These are phyloP conservation scores for Phaffomyces antillensis DNA, from an alignment of 805 yeast species.

Conservation along the genomic window DNA sequence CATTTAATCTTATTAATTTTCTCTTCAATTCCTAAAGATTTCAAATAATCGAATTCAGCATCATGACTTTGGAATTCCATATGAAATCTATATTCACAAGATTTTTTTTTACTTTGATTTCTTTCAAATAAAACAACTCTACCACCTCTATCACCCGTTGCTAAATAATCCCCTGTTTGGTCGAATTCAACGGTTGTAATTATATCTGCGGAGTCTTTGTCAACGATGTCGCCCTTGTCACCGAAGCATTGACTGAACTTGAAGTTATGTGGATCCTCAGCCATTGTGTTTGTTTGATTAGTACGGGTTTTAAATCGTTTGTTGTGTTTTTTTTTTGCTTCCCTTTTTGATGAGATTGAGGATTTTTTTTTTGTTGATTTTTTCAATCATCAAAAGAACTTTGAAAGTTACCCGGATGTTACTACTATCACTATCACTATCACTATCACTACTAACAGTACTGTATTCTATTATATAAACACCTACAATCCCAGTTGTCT, in stretches of 20 bases:
- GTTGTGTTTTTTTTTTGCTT: neutral
- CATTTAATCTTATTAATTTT: conserved; percentile 96
- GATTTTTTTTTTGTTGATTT: no score
- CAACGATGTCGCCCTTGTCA: conserved; percentile 95
- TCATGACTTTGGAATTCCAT: conserved; percentile 98
- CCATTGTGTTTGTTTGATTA: conserved; percentile 11
- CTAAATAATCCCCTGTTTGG: conserved; percentile 87
- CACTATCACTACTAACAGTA: no score
- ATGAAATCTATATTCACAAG: conserved; percentile 89
- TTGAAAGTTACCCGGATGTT: no score
- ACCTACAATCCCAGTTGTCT: conserved; percentile 9
- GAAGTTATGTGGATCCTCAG: conserved; percentile 31
- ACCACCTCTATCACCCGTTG: conserved; percentile 99
- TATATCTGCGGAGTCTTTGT: conserved; percentile 88
- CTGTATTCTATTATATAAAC: no score
- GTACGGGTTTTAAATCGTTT: neutral
- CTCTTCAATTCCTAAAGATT: conserved; percentile 94
- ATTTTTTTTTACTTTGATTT: conserved; percentile 60
- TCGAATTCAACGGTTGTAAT: conserved; percentile 96
- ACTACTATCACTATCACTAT: no score
- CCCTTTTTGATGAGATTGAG: no score
- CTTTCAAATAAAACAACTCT: conserved; percentile 94
- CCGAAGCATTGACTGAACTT: conserved; percentile 98
- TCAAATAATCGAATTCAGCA: conserved; percentile 95
- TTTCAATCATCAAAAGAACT: no score